Conservation (phyloP, 148 eudicot genomes). For the Persicaria maculosa region DNA sequence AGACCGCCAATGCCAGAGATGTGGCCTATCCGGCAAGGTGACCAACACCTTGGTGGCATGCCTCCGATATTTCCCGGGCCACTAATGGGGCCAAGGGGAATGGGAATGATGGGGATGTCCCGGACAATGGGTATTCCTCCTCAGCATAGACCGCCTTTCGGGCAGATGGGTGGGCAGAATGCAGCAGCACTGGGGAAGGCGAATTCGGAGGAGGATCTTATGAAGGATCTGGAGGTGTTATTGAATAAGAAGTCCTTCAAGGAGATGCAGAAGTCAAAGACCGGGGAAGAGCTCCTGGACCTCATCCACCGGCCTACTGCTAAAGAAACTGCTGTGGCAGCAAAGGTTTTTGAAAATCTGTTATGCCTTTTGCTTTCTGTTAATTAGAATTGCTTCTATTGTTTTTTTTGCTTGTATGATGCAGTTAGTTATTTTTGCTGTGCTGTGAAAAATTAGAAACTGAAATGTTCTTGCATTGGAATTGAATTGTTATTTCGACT, state of each 20-base stretch:
- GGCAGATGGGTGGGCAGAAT: conserved; percentile 31
- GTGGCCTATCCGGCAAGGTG: conserved; percentile 51
- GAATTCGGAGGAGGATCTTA: conserved; percentile 64
- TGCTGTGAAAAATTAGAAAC: neutral
- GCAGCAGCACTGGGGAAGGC: conserved; percentile 27
- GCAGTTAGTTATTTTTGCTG: neutral
- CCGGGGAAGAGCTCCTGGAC: conserved; percentile 90
- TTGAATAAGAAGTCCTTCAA: conserved; percentile 75
- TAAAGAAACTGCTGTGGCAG: conserved; percentile 78
- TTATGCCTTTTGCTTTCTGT: neutral
- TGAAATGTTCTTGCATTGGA: neutral
- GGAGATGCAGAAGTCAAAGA: conserved; percentile 86
- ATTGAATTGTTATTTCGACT: neutral
- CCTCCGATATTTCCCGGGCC: conserved; percentile 38
- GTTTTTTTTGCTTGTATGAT: neutral
- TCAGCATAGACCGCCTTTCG: conserved; percentile 52
- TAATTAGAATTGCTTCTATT: neutral
- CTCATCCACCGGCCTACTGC: conserved; percentile 92
- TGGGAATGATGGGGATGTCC: conserved; percentile 52
- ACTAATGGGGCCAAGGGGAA: conserved; percentile 57
- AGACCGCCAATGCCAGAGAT: conserved; percentile 39
- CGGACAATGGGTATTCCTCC: conserved; percentile 64
- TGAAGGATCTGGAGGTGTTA: conserved; percentile 82
- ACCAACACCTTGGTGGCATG: conserved; percentile 32
- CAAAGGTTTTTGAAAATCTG: conserved; percentile 40